Conservation (phyloP, 78 protist species). For the Speleostelium caveatum region DNA sequence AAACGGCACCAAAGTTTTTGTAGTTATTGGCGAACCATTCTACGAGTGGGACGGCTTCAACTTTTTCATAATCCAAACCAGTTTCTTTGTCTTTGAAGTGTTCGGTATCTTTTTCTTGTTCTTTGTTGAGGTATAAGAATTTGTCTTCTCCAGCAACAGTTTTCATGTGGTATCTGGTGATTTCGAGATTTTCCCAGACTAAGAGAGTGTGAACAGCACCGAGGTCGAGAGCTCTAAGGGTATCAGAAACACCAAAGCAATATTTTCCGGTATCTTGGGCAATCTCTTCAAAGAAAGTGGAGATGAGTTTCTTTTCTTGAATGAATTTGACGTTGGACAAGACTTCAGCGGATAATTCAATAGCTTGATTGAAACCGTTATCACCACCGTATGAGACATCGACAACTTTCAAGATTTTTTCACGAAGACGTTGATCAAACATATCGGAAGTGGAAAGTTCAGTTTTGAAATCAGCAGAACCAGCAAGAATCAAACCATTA, state of each 20-base stretch:
- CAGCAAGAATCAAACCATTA: constrained; percentile 98
- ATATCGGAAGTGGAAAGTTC: constrained; percentile 92
- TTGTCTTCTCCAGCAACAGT: constrained; percentile 52
- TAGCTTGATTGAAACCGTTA: constrained; percentile 99
- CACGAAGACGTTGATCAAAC: constrained; percentile 97
- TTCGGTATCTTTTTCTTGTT: constrained; percentile 78
- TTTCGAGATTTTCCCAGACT: constrained; percentile 95
- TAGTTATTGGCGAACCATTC: constrained; percentile 99
- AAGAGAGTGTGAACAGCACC: constrained; percentile 97
- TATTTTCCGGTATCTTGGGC: constrained; percentile 97
- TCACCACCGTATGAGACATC: constrained; percentile 98
- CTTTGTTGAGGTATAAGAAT: constrained; percentile 74
- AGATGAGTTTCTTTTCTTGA: constrained; percentile 98
- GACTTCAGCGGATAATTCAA: constrained; percentile 95
- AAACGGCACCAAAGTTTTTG: constrained; percentile 92
- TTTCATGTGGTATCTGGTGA: constrained; percentile 74
- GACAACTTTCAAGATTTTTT: constrained; percentile 93
- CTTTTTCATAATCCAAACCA: constrained; percentile 90
- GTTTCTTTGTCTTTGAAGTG: constrained; percentile 80
- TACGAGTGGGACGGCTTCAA: constrained; percentile 84
- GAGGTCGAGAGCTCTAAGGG: constrained; percentile 92
- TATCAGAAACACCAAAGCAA: constrained; percentile 98
- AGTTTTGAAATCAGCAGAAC: constrained; percentile 99
- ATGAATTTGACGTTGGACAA: constrained; percentile 97
- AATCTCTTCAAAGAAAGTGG: constrained; percentile 97